A percentile compares a stretch with the other conserved stretches of the same genome.
phyloP scores from a whole-genome alignment of 176 grass and related monocot species.

The Otatea glauca region DNA sequence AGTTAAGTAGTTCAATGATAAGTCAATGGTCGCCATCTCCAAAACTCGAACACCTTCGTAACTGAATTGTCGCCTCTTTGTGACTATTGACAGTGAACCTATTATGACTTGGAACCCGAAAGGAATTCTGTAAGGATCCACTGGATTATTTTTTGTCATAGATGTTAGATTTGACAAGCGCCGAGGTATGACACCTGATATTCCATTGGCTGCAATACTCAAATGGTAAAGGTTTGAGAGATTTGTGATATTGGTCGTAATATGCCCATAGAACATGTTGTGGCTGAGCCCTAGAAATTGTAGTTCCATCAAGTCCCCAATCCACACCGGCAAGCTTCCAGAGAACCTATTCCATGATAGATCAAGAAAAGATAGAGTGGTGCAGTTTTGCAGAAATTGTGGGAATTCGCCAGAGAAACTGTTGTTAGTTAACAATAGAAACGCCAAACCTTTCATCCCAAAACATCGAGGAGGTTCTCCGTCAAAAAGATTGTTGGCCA shows the following conservation, averaged over 20 bases:
- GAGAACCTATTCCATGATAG: conserved; percentile 25
- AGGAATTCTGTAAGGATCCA: no score
- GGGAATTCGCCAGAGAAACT: conserved; percentile 39
- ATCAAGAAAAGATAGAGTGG: not conserved
- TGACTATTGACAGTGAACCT: not conserved
- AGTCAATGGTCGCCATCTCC: not conserved
- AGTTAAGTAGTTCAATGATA: not conserved
- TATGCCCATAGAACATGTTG: conserved; percentile 50
- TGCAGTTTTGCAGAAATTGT: not conserved
- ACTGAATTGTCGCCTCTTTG: not conserved
- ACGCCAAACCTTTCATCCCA: fast-evolving
- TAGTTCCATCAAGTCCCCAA: not conserved
- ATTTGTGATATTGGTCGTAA: conserved; percentile 16
- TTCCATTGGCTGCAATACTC: conserved; percentile 37
- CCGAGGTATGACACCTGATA: conserved; percentile 38
- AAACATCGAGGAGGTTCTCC: conserved; percentile 10
- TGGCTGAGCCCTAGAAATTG: conserved; percentile 18
- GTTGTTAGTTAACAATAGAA: conserved; percentile 28
- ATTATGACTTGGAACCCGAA: no score
- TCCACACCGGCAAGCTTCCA: conserved; percentile 43
- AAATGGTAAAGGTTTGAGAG: conserved; percentile 7
- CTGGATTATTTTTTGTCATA: no score
- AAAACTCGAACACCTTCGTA: not conserved
- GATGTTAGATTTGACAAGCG: conserved; percentile 11
- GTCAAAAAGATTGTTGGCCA: conserved; percentile 23